Evolutionary conservation across 2,329 filamentous ascomycete species (phyloP), one percentile per base, ranked within the genome.

Genomic region (Aspergillus quadrilineatus): DNA sequence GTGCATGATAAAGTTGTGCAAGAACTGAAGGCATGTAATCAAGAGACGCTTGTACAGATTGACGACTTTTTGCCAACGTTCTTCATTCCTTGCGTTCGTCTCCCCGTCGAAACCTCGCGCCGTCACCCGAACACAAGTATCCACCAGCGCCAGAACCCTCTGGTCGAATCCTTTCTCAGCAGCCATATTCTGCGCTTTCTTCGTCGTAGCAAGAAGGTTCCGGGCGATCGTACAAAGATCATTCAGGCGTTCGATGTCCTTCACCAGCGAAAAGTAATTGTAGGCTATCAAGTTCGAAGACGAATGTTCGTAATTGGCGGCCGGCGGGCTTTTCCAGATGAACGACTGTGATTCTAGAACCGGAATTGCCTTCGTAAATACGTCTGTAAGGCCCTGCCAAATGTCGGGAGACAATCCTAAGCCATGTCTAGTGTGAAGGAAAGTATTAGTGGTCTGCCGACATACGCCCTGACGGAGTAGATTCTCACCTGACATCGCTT

Each of bases 41-140:
- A 87, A 75, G 15, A 87, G 74, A 63, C 85, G 84, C 72, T 88
- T 87, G 72, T 85, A 87, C 4, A 83, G 80, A 65, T 85, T 85
- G 59, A 87, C 83, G 53, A 86, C 82, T 69, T 80, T 82, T 71
- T 86, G 83, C 84, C 84, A 87, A 62, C 83, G 82, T 63, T 86
- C 83, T 69, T 87, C 83, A 56, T 86, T 84, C 52, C 81, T 77
- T 4, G 81, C 80, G 56, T 84, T 82, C 5, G 83, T 81, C 66
- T 86, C 83, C 32, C 85, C 85, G 69, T 87, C 85, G 60, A 85
- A 88, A 0, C 85, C 85, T 61, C 84, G 73, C 7, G 84, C 84
- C 0, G 85, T 87, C 10, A 87, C 84, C 50, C 83, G 77, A 9
- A 88, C 84, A 65, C 84, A 87, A 47, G 85, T 82, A 65, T 85